A percentile compares a stretch with the other conserved stretches of the same genome.
phyloP scores from a whole-genome alignment of 2,329 filamentous ascomycete genomes.

The Epichloe sp. region DNA sequence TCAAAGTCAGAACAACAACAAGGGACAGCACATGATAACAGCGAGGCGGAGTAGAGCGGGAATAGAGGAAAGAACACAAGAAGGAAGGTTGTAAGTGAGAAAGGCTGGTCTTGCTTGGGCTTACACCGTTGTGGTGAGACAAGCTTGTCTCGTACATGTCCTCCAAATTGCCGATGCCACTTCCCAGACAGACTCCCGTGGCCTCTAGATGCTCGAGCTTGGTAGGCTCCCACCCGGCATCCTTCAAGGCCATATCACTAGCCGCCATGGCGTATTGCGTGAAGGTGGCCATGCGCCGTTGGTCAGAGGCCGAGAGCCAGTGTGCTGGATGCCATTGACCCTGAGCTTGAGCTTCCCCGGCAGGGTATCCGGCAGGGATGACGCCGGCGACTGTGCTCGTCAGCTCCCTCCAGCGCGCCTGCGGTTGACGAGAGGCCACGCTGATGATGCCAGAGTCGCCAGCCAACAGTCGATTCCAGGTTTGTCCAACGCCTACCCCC shows the following conservation, averaged over 20 bases:
- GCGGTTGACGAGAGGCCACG: conserved; percentile 46
- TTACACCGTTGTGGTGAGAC: conserved; percentile 58
- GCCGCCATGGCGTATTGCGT: conserved; percentile 85
- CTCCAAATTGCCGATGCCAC: conserved; percentile 87
- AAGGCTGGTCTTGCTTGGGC: conserved; percentile 12
- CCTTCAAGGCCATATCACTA: conserved; percentile 69
- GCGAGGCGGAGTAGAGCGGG: no score
- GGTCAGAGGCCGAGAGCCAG: conserved; percentile 40
- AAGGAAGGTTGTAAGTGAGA: no score
- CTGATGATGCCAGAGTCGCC: conserved; percentile 72
- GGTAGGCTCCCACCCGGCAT: conserved; percentile 63
- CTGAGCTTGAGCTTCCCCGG: conserved; percentile 20
- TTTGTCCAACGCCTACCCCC: conserved; percentile 62
- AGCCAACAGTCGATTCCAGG: conserved; percentile 71
- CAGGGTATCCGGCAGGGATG: conserved; percentile 51
- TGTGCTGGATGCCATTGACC: conserved; percentile 38
- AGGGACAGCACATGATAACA: no score
- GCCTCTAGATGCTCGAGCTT: conserved; percentile 51
- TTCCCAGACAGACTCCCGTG: conserved; percentile 86
- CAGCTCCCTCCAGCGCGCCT: conserved; percentile 50
- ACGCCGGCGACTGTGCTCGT: conserved; percentile 78
- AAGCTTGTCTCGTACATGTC: conserved; percentile 79
- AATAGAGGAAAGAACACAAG: no score
- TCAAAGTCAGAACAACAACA: not conserved
- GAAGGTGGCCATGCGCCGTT: conserved; percentile 78